Conservation (phyloP, 2,329 filamentous ascomycete species). For the Leptographium wingfieldii region DNA sequence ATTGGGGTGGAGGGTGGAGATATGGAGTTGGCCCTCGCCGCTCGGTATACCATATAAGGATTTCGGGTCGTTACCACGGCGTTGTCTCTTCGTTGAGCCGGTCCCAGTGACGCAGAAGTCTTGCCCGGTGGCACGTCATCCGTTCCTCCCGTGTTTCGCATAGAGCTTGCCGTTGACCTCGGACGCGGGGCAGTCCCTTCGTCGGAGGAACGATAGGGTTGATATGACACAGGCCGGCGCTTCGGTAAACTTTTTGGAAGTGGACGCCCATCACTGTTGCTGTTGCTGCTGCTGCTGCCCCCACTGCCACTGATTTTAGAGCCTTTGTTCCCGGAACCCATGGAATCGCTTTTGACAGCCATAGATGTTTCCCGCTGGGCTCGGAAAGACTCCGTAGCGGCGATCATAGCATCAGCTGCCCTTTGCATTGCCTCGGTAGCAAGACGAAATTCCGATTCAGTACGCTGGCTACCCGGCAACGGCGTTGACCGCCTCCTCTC, state of each 20-base stretch:
- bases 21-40: neutral
- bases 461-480: slow-evolving; percentile 5
- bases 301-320: neutral
- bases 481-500: slow-evolving; percentile 8
- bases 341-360: neutral
- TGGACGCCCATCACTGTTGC: neutral
- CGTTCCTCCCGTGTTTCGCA: neutral
- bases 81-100: neutral
- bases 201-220: slow-evolving; percentile 8
- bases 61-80: neutral
- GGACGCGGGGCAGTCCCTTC: neutral
- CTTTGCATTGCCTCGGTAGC: slow-evolving; percentile 19
- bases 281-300: neutral
- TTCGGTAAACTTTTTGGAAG: neutral
- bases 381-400: slow-evolving; percentile 18
- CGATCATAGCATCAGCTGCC: slow-evolving; percentile 19
- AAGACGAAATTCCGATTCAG: slow-evolving; percentile 12
- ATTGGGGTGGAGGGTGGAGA: slow-evolving; percentile 6
- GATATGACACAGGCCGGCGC: slow-evolving; percentile 10
- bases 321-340: neutral
- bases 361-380: slow-evolving; percentile 3
- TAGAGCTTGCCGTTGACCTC: neutral
- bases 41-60: neutral
- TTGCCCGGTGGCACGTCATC: neutral
- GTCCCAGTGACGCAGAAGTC: neutral